Base-by-base conservation (phyloP, 768 basidiomycete genomes). In the Holtermanniella nyarrowii region DNA sequence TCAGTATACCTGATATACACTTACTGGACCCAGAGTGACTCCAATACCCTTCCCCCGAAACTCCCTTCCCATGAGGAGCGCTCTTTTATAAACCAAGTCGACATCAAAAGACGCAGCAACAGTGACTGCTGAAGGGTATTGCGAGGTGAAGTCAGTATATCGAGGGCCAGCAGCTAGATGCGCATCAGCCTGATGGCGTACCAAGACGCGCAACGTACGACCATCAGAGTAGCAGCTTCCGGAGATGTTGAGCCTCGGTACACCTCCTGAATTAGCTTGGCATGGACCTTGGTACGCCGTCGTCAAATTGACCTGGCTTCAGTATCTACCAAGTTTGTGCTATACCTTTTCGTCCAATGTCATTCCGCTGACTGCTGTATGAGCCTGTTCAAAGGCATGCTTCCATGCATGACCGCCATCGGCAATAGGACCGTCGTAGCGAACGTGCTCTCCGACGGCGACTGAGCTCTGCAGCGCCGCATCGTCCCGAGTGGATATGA, bases 21-120 rank as follows among this genome's bases (percentile, higher is more conserved):
- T 52, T 23, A 68, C 68, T 12, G 69, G 70, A 44, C 63, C 60
- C 18, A 91, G 77, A 10, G 81, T 83, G 42, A 90, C 74, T 59
- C 91, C 80, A 49, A 87, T 80, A 20, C 91, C 91, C 62, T 90
- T 88, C 18, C 80, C 82, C 52, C 77, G 76, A 72, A 88, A 85
- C 68, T 97, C 91, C 47, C 76, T 65, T 11, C 89, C 90, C 79
- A 95, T 85, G 44, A 78, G 79, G 1, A 78, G 60, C 1, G 86
- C 89, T 31, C 89, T 80, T n/a, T 75, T 73, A 44, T 88, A 82
- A 27, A 95, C 80, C 26, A 93, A 75, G 0, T 77, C 76, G 26
- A 83, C 82, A 60, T 87, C 86, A 72, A 79, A 88, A 7, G 63
- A 63, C 1, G 68, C 66, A 1, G 68, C 62, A 2, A 58, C 60